Evolutionary conservation across 2,329 filamentous ascomycete species (phyloP), one percentile per base, ranked within the genome.

Genomic region (Talaromyces piceae): DNA sequence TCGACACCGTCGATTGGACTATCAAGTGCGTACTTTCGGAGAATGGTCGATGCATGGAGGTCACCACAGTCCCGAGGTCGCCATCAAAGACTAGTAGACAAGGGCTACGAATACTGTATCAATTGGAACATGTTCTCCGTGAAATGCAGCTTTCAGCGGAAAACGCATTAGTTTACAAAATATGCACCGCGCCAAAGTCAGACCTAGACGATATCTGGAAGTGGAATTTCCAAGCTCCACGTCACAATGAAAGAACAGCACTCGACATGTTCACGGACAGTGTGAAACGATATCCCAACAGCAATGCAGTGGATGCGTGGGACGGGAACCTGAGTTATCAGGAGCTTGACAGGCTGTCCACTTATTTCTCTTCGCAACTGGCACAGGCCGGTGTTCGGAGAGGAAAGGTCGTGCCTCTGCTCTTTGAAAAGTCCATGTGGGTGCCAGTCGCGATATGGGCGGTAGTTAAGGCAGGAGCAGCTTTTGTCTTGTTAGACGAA

Each of bases 261-360:
- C 37, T 41, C 20, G 37, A 41, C 11, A 18, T 22, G 5, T 41
- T 41, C n/a, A n/a, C 37, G 8, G 20, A 41, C 11, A 9, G 16
- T 20, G 43, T 45, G 6, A n/a, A 12, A 9, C 11, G 22, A n/a
- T 7, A 26, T 20, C 61, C 64, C 1, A 54, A 64, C 45, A 39
- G 58, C 4, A 41, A 57, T 12, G 67, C 67, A 11, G 53, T 70
- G 9, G 47, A 47, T 11, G 59, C 62, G 16, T 63, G 61, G 62
- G 67, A 69, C 55, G 62, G 62, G 2, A 58, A 52, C 13, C 52
- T 69, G 5, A 66, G 61, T 2, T 69, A 69, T 49, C 53, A 54
- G 16, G 61, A 67, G 44, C 56, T 70, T 18, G 57, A 68, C 33
- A 55, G 60, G 12, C 54, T 63, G 25, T 69, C 67, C 13, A 62